Evolutionary conservation across 805 yeast genomes (phyloP).

Genomic region (Cyberlindnera mrakii): DNA sequence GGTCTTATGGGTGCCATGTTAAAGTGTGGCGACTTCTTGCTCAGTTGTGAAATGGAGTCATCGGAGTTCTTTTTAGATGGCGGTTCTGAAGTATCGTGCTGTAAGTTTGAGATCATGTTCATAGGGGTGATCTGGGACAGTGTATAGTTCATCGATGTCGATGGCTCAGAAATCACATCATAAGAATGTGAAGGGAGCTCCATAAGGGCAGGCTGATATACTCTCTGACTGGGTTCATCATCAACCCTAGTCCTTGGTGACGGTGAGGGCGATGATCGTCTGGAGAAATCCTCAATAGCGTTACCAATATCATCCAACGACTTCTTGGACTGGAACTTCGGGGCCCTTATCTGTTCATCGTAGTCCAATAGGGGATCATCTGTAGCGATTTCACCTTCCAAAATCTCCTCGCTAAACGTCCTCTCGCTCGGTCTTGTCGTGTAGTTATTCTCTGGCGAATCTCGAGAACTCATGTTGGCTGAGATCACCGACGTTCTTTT

Average conservation of each 20-base stretch:
- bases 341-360: conserved; percentile 25
- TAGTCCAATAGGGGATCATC: conserved; percentile 24
- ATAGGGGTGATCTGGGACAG: conserved; percentile 9
- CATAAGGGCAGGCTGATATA: conserved; percentile 21
- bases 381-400: conserved; percentile 11
- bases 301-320: conserved; percentile 11
- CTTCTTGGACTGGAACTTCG: conserved; percentile 18
- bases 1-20: conserved; percentile 40
- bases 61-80: conserved; percentile 20
- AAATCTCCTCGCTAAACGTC: conserved; percentile 4
- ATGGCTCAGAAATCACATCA: conserved; percentile 5
- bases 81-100: conserved; percentile 7
- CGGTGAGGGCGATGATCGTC: not conserved
- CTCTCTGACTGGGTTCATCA: not conserved
- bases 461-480: conserved; percentile 10
- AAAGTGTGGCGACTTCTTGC: conserved; percentile 15
- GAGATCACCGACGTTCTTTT: conserved; percentile 21
- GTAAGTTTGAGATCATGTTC: conserved; percentile 10
- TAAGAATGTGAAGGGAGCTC: conserved; percentile 9
- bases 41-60: conserved; percentile 15
- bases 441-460: conserved; percentile 1
- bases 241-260: not conserved
- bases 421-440: not conserved
- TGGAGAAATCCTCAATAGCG: not conserved
- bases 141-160: conserved; percentile 11